A percentile compares a stretch with the other conserved stretches of the same genome.
phyloP scores from a whole-genome alignment of 2,329 filamentous ascomycete genomes.

The Microsporum canis region DNA sequence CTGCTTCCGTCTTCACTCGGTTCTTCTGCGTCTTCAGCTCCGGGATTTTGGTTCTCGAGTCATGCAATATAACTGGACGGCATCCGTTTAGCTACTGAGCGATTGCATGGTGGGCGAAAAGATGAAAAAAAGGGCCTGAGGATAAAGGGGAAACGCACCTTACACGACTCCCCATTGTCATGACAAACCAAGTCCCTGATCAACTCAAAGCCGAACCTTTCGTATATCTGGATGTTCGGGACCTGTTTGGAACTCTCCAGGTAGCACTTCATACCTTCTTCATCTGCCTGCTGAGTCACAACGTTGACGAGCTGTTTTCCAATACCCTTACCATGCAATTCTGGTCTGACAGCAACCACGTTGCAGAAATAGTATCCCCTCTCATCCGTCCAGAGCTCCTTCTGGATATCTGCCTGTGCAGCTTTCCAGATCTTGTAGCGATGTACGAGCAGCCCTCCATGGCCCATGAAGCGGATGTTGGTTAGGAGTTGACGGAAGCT shows the following conservation, averaged over 20 bases:
- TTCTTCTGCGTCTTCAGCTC: background rate
- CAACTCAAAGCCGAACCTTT: slow-evolving; percentile 60
- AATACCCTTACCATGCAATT: slow-evolving; percentile 55
- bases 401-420: slow-evolving; percentile 51
- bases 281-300: slow-evolving; percentile 53
- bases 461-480: slow-evolving; percentile 53
- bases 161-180: slow-evolving; percentile 51
- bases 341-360: slow-evolving; percentile 57
- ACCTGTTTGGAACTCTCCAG: slow-evolving; percentile 57
- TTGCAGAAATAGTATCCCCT: slow-evolving; percentile 67
- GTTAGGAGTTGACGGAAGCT: slow-evolving; percentile 55
- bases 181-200: slow-evolving; percentile 49
- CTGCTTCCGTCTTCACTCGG: background rate
- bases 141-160: slow-evolving; percentile 1
- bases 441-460: slow-evolving; percentile 54
- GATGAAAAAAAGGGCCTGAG: background rate
- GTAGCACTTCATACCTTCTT: slow-evolving; percentile 54
- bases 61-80: slow-evolving; percentile 14
- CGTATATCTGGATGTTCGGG: slow-evolving; percentile 61
- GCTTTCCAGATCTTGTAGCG: slow-evolving; percentile 65
- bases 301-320: slow-evolving; percentile 53
- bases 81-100: background rate
- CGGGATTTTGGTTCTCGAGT: slow-evolving; percentile 10
- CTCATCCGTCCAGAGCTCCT: slow-evolving; percentile 52
- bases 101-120: background rate